A percentile compares a stretch with the other conserved stretches of the same genome.
phyloP scores from a whole-genome alignment of 2,329 filamentous ascomycete species.

The Fusarium austroafricanum region DNA sequence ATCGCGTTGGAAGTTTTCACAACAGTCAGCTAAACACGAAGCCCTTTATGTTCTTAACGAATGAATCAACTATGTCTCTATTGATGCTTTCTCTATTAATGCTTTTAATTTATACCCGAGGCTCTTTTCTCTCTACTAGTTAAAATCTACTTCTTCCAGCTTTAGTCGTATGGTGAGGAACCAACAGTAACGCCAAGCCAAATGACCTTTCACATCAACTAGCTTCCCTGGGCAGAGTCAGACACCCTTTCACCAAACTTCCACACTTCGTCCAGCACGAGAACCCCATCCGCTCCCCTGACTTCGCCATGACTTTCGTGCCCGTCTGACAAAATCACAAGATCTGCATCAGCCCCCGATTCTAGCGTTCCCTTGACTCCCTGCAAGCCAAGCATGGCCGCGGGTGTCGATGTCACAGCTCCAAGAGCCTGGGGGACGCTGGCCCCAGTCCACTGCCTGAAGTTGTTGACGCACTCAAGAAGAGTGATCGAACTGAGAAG shows the following conservation, averaged over 20 bases:
- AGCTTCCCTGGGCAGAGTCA: slow-evolving; percentile 32
- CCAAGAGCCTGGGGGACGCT: slow-evolving; percentile 75
- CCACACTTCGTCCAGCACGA: slow-evolving; percentile 82
- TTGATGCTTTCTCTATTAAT: slow-evolving; percentile 13
- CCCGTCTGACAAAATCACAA: slow-evolving; percentile 74
- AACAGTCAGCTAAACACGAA: slow-evolving; percentile 1
- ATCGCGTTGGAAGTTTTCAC: neutral
- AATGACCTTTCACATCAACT: slow-evolving; percentile 30
- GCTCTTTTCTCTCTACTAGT: neutral
- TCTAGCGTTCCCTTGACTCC: slow-evolving; percentile 74
- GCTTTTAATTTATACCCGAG: neutral
- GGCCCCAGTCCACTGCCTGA: slow-evolving; percentile 78
- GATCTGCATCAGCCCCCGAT: slow-evolving; percentile 73
- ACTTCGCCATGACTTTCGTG: slow-evolving; percentile 43
- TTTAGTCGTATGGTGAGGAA: slow-evolving; percentile 14
- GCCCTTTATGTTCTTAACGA: neutral
- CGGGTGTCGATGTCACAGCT: slow-evolving; percentile 81
- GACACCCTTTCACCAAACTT: slow-evolving; percentile 75
- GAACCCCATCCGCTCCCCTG: slow-evolving; percentile 57
- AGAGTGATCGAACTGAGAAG: slow-evolving; percentile 71
- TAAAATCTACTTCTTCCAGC: slow-evolving; percentile 18
- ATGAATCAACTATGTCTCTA: neutral
- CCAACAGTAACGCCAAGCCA: slow-evolving; percentile 3
- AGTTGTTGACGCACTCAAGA: slow-evolving; percentile 86
- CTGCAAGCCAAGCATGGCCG: slow-evolving; percentile 77